These are phyloP conservation scores for Aegilops sharonensis DNA, from an alignment of 176 grass and related monocot species.

Conservation along the genomic window DNA sequence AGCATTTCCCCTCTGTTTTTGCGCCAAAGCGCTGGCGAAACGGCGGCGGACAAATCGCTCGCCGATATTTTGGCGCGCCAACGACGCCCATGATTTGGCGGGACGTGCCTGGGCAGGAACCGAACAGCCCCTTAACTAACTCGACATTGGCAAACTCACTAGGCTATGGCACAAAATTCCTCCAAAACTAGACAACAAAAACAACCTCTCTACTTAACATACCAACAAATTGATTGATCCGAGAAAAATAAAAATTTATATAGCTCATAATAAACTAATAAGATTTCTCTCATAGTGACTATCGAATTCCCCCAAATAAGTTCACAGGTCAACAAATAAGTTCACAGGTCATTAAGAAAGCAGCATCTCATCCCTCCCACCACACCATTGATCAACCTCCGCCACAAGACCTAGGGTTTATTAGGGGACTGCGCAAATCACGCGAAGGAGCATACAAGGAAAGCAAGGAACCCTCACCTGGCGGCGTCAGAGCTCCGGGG, in stretches of 20 bases:
- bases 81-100: no score
- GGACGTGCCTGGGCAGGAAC: no score
- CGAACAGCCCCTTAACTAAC: neutral
- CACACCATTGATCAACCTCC: neutral
- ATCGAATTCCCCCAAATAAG: neutral
- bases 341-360: neutral
- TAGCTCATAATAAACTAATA: neutral
- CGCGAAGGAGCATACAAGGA: neutral
- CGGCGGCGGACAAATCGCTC: no score
- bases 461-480: neutral
- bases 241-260: neutral
- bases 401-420: slow-evolving; percentile 12
- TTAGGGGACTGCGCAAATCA: neutral
- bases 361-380: neutral
- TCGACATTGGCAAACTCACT: neutral
- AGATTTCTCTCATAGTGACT: neutral
- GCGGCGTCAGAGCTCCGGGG: neutral
- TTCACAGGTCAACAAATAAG: neutral
- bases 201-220: neutral
- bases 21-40: no score
- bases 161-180: neutral
- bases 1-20: no score
- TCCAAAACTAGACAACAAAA: neutral
- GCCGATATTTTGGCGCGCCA: no score
- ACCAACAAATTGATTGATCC: neutral